Evolutionary conservation across 306 rosid genomes (phyloP), one percentile per base, ranked within the genome.

Genomic region (Oxytropis ochrocephala): DNA sequence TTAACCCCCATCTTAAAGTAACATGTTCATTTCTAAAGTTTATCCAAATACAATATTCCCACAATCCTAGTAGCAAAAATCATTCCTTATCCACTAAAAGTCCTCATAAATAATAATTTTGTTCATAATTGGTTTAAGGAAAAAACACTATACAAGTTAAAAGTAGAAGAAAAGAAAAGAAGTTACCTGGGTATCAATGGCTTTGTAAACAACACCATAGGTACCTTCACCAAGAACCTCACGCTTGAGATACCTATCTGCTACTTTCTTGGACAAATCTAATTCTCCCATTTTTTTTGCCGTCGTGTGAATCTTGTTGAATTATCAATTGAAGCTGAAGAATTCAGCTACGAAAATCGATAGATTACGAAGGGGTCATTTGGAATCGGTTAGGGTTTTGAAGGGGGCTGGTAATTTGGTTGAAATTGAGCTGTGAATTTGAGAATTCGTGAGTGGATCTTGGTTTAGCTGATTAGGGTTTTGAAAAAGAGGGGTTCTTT

Each of bases 211-310:
- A 16, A 94, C 97, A 56, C 99, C 99, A 78, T 90, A 94, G 64
- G 99, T 94, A 84, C 99, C 99, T 82, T 94, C 99, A 57, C 99
- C 97, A 19, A 94, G 96, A 24, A 87, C 80, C 77, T 91, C 99
- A 24, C 97, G 99, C 82, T 86, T 94, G 78, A 94, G 85, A 77
- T 94, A 94, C 76, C 97, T 91, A 74, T 91, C 99, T 3, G 99
- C 99, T 11, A 94, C 96, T 85, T 85, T 91, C 90, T 91, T 94
- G 4, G 89, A 42, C 18, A 52, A 70, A 84, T 89, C 97, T 69
- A 67, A 60, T 56, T 84, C 95, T 13, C 83, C 38, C 95, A 88
- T 91, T 56, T 64, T 55, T 29, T 18, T 21, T 53, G 38, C n/a
- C n/a, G 60, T 14, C 5, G 8, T 18, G 63, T 33, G 14, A 38